A percentile compares a stretch with the other conserved stretches of the same genome.
Evolutionary conservation across 2,329 filamentous ascomycete genomes (phyloP).

Genomic region (Blastomyces emzantsi): DNA sequence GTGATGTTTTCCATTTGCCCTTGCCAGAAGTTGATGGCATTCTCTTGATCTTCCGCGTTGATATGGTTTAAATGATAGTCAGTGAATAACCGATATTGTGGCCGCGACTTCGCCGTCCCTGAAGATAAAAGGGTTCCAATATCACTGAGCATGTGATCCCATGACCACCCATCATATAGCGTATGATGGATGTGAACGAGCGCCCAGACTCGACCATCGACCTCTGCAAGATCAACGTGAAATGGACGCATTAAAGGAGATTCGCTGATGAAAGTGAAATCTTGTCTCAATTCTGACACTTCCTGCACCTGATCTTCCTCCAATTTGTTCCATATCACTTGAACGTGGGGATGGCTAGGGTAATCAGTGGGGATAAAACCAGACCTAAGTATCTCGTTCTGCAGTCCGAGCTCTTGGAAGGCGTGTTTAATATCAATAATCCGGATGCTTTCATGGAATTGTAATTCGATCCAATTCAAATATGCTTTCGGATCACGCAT

Average conservation of each 20-base stretch:
- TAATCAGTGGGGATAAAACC: constrained; percentile 54
- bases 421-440: constrained; percentile 39
- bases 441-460: constrained; percentile 37
- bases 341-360: constrained; percentile 44
- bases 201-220: constrained; percentile 19
- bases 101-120: constrained; percentile 32
- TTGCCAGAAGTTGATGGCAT: constrained; percentile 59
- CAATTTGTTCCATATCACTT: constrained; percentile 55
- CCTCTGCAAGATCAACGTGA: constrained; percentile 46
- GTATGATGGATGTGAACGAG: constrained; percentile 66
- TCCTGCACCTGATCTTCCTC: constrained; percentile 39
- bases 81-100: constrained; percentile 54
- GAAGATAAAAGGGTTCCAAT: constrained; percentile 45
- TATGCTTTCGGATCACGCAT: constrained; percentile 52
- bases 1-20: constrained; percentile 52
- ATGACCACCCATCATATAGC: constrained; percentile 88
- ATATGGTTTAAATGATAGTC: constrained; percentile 37
- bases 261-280: constrained; percentile 33
- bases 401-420: constrained; percentile 42
- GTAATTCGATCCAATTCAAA: constrained; percentile 66
- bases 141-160: constrained; percentile 64
- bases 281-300: constrained; percentile 32
- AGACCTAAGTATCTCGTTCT: constrained; percentile 62
- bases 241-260: constrained; percentile 48
- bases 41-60: constrained; percentile 27